These are phyloP conservation scores for Phytophthora hybrid DNA, from an alignment of 352 stramenopile species.

Conservation along the genomic window DNA sequence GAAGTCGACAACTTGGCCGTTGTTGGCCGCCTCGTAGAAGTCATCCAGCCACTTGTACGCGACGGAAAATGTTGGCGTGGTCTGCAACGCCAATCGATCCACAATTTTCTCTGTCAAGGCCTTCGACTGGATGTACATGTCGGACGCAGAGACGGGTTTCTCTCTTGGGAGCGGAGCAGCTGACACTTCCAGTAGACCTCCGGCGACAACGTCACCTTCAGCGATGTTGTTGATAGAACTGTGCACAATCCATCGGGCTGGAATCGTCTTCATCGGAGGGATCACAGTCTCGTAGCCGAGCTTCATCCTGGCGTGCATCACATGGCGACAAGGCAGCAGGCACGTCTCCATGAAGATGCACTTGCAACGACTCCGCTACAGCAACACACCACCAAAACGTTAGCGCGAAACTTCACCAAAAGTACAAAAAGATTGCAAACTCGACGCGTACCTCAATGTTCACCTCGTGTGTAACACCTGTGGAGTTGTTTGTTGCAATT, in stretches of 20 bases:
- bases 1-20: neutral
- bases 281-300: no score
- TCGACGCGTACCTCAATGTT: neutral
- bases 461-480: neutral
- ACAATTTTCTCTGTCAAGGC: neutral
- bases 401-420: neutral
- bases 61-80: neutral
- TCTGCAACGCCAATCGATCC: neutral
- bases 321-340: no score
- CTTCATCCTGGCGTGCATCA: no score
- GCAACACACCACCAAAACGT: no score
- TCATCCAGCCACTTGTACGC: neutral
- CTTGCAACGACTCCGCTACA: no score
- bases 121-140: neutral
- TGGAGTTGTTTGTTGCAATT: neutral
- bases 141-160: neutral
- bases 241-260: no score
- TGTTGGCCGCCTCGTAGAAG: neutral
- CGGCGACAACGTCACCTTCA: neutral
- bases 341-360: no score
- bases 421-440: neutral
- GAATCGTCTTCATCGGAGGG: no score
- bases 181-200: neutral
- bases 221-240: neutral
- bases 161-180: neutral